These are phyloP conservation scores for Phaeosphaeria sp. DNA, from an alignment of 2,329 filamentous ascomycete genomes.

Conservation along the genomic window DNA sequence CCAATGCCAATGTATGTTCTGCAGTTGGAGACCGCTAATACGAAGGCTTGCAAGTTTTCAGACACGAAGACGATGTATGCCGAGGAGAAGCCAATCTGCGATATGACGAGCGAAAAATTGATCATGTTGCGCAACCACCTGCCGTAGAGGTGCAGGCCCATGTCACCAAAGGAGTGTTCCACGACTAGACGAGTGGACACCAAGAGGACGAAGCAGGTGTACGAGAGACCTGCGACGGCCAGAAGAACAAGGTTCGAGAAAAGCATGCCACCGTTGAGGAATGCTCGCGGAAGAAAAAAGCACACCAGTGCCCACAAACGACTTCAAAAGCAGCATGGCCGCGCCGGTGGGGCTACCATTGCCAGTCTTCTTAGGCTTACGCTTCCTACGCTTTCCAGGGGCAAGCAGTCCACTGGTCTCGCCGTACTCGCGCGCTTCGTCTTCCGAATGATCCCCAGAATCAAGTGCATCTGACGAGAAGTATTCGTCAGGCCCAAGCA, in stretches of 20 bases:
- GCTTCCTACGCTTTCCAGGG: constrained; percentile 71
- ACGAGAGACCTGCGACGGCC: constrained; percentile 82
- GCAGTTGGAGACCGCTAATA: constrained; percentile 89
- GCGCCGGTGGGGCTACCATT: constrained; percentile 81
- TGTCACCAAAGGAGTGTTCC: constrained; percentile 95
- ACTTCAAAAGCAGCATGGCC: constrained; percentile 87
- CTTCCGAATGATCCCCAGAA: constrained; percentile 58
- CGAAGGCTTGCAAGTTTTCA: constrained; percentile 93
- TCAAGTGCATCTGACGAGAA: constrained; percentile 80
- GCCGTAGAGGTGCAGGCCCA: constrained; percentile 90
- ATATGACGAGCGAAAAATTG: constrained; percentile 89
- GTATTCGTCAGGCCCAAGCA: constrained; percentile 84
- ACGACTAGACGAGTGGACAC: constrained; percentile 85
- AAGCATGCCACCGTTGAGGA: constrained; percentile 94
- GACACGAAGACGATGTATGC: constrained; percentile 98
- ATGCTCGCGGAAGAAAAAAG: constrained; percentile 93
- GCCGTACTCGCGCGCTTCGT: constrained; percentile 76
- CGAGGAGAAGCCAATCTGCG: constrained; percentile 92
- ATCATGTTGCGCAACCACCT: constrained; percentile 89
- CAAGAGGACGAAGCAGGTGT: constrained; percentile 96
- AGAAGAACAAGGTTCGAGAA: constrained; percentile 95
- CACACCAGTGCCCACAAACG: constrained; percentile 95
- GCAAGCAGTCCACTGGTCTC: constrained; percentile 85
- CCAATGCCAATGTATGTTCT: constrained; percentile 84
- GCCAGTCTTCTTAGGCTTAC: constrained; percentile 78